Evolutionary conservation across 163 green algal genomes (phyloP).

Genomic region (Trebouxiophyceae sp.): DNA sequence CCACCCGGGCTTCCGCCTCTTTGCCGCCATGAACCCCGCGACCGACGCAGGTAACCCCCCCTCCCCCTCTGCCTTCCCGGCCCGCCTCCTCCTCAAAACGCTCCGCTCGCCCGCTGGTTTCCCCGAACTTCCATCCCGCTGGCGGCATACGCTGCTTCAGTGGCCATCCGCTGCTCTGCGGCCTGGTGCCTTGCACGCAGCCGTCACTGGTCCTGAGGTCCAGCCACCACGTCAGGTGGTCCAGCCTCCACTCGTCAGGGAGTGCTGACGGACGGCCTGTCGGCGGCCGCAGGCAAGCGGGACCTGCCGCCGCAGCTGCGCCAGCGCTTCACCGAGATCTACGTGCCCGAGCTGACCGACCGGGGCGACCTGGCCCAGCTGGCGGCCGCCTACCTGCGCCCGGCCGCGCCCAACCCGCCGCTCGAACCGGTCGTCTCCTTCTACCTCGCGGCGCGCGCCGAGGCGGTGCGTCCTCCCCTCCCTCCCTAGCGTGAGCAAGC

Average conservation of each 20-base stretch:
- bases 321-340: conserved; percentile 85
- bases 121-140: no score
- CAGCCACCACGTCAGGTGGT: no score
- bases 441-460: conserved; percentile 72
- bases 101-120: no score
- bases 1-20: conserved; percentile 87
- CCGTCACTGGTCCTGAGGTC: no score
- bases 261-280: no score
- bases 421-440: conserved; percentile 84
- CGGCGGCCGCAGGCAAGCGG: conserved; percentile 91
- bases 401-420: conserved; percentile 28
- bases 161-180: no score
- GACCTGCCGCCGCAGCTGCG: conserved; percentile 83
- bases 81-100: neutral
- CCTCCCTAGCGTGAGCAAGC: no score
- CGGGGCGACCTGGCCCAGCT: conserved; percentile 74
- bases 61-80: neutral
- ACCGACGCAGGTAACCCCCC: conserved; percentile 56
- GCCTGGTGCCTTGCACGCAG: no score
- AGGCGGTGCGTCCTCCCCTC: conserved; percentile 39
- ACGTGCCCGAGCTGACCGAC: conserved; percentile 13
- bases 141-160: no score
- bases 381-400: conserved; percentile 57
- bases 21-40: conserved; percentile 96
- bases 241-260: neutral